Percentiles rank a stretch among this genome's conserved stretches.
Evolutionary conservation across 139 green algal genomes (phyloP).

Genomic region (Chlamydomonas schloesseri): DNA sequence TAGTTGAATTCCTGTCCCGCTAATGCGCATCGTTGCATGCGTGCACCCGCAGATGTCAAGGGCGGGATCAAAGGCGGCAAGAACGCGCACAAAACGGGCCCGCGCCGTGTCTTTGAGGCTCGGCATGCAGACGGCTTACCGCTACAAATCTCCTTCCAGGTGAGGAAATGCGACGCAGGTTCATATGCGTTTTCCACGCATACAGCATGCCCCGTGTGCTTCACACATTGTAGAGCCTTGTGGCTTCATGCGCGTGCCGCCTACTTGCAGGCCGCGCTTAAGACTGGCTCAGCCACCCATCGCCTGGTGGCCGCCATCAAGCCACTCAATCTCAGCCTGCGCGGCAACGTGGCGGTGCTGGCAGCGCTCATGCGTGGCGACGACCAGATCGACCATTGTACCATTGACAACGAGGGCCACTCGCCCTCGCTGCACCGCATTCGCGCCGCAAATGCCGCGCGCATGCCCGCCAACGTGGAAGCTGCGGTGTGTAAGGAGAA

Average conservation of each 20-base stretch:
- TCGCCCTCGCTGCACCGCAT: constrained; percentile 4
- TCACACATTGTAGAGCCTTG: too few species aligned
- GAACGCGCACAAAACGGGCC: constrained; percentile 37
- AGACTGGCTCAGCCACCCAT: constrained; percentile 41
- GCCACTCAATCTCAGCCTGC: constrained; percentile 31
- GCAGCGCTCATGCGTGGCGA: constrained; percentile 20
- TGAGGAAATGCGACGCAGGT: too few species aligned
- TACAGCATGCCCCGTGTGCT: too few species aligned
- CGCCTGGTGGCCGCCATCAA: constrained; percentile 33
- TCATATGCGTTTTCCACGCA: too few species aligned
- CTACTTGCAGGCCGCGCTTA: constrained; percentile 52
- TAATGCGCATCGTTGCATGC: too few species aligned
- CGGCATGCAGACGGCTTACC: constrained; percentile 40
- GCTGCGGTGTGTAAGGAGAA: neutral
- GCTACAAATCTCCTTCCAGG: constrained; percentile 52
- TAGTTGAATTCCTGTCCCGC: too few species aligned
- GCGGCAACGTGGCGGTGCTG: constrained; percentile 27
- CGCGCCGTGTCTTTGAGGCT: constrained; percentile 1
- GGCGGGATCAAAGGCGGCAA: constrained; percentile 47
- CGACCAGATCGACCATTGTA: constrained; percentile 11
- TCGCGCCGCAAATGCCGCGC: neutral
- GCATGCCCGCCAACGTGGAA: neutral
- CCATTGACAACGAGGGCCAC: neutral
- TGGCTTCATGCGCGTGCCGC: too few species aligned
- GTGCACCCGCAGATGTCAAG: constrained; percentile 35